A percentile compares a stretch with the other conserved stretches of the same genome.
Evolutionary conservation across 2,329 filamentous ascomycete genomes (phyloP).

Genomic region (Monilinia polystroma): DNA sequence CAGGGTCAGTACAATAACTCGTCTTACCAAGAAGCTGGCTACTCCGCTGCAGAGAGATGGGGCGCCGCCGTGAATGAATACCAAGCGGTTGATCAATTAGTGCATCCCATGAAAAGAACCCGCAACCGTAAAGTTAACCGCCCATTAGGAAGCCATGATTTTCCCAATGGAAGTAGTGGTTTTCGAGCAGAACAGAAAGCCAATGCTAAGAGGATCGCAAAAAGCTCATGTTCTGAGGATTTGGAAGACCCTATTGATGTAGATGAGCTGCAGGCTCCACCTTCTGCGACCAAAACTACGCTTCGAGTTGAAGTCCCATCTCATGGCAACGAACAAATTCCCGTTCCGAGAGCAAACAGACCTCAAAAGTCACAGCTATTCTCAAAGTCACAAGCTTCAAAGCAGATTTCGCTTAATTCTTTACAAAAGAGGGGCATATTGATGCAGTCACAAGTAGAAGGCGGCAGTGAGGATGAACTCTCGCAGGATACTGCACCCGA

Average conservation of each 20-base stretch:
- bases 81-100: conserved; percentile 5
- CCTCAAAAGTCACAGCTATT: background rate
- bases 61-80: background rate
- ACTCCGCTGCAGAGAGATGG: background rate
- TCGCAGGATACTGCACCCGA: background rate
- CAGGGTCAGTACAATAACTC: conserved; percentile 13
- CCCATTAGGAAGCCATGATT: conserved; percentile 1
- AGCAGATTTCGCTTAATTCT: background rate
- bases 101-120: background rate
- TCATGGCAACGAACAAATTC: background rate
- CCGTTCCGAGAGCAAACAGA: background rate
- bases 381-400: background rate
- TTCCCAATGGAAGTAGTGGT: background rate
- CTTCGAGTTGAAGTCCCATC: background rate
- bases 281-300: background rate
- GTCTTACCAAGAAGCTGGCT: conserved; percentile 1
- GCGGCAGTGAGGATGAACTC: conserved; percentile 17
- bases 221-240: background rate
- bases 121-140: background rate
- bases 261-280: background rate
- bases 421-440: background rate
- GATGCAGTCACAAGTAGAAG: background rate
- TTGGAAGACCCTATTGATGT: conserved; percentile 9
- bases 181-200: background rate
- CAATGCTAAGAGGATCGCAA: background rate